A percentile compares a stretch with the other conserved stretches of the same genome.
phyloP scores from a whole-genome alignment of 805 yeast species.

The Metschnikowia borealis region DNA sequence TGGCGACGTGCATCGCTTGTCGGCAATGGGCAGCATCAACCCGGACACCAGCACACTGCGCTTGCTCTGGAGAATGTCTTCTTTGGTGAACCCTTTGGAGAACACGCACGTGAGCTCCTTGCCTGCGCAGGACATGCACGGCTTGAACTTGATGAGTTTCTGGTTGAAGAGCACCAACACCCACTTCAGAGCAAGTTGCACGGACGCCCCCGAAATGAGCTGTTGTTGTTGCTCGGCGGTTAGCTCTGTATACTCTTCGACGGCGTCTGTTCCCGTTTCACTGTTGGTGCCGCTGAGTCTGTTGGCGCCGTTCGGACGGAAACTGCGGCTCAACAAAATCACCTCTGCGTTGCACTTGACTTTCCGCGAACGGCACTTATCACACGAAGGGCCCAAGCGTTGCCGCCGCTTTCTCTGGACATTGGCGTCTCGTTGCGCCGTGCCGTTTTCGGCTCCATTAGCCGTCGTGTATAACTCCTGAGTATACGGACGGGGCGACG shows the following conservation, averaged over 20 bases:
- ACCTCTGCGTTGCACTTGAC: slow-evolving; percentile 73
- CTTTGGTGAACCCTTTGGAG: slow-evolving; percentile 64
- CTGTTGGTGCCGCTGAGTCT: too few species aligned
- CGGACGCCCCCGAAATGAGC: slow-evolving; percentile 15
- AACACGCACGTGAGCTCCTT: slow-evolving; percentile 49
- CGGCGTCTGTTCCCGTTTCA: neutral
- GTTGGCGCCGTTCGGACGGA: neutral
- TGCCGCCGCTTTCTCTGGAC: slow-evolving; percentile 44
- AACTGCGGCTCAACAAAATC: slow-evolving; percentile 29
- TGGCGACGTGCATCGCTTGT: slow-evolving; percentile 4
- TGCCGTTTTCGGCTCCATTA: neutral
- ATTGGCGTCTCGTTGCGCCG: neutral
- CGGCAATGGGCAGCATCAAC: neutral
- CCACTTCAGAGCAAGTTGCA: slow-evolving; percentile 13
- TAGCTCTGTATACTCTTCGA: slow-evolving; percentile 11
- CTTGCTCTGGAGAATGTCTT: slow-evolving; percentile 46
- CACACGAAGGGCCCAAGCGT: slow-evolving; percentile 73
- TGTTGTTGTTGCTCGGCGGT: slow-evolving; percentile 10
- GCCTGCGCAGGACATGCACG: slow-evolving; percentile 53
- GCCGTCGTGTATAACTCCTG: neutral
- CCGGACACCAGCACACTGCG: slow-evolving; percentile 10
- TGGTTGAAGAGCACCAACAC: slow-evolving; percentile 21
- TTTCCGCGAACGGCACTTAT: slow-evolving; percentile 62
- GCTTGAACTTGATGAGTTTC: slow-evolving; percentile 46
- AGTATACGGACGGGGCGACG: slow-evolving; percentile 13